Conservation (phyloP, 2,329 filamentous ascomycete species). For the Fusarium albosuccineum region DNA sequence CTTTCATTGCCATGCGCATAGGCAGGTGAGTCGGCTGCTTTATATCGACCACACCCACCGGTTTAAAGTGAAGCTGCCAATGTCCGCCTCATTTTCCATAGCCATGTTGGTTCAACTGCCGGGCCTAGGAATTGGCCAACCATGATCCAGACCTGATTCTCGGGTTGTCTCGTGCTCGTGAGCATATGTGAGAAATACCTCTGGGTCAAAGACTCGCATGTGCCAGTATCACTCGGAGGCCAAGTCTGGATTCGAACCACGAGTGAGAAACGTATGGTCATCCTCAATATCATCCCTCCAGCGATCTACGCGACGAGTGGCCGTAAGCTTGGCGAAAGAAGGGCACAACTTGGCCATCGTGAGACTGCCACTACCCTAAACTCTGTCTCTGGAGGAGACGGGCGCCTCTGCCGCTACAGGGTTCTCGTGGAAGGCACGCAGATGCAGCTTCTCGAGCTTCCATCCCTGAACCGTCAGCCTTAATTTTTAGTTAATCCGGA, state of each 20-base stretch:
- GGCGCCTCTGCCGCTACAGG: neutral
- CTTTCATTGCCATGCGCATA: slow-evolving; percentile 21
- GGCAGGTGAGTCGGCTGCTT: slow-evolving; percentile 31
- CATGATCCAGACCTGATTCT: slow-evolving; percentile 16
- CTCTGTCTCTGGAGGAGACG: neutral
- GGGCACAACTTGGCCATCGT: neutral
- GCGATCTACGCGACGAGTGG: too few species aligned
- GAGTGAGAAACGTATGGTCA: neutral
- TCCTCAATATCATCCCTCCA: too few species aligned
- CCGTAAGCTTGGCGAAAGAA: neutral
- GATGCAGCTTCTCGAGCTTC: slow-evolving; percentile 26
- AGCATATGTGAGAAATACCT: slow-evolving; percentile 18
- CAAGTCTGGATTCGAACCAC: neutral
- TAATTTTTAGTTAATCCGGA: neutral
- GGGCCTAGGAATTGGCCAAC: slow-evolving; percentile 17
- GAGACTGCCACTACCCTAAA: neutral
- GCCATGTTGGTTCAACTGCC: slow-evolving; percentile 19
- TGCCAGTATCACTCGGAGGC: slow-evolving; percentile 20
- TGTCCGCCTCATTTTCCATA: slow-evolving; percentile 34
- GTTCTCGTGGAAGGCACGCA: neutral
- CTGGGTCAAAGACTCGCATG: slow-evolving; percentile 31
- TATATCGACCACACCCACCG: slow-evolving; percentile 29
- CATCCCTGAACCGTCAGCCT: slow-evolving; percentile 35
- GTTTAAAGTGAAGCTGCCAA: slow-evolving; percentile 20
- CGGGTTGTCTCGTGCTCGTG: slow-evolving; percentile 22